These are phyloP conservation scores for Fusarium pseudonygamai DNA, from an alignment of 2,329 filamentous ascomycete species.

Conservation along the genomic window DNA sequence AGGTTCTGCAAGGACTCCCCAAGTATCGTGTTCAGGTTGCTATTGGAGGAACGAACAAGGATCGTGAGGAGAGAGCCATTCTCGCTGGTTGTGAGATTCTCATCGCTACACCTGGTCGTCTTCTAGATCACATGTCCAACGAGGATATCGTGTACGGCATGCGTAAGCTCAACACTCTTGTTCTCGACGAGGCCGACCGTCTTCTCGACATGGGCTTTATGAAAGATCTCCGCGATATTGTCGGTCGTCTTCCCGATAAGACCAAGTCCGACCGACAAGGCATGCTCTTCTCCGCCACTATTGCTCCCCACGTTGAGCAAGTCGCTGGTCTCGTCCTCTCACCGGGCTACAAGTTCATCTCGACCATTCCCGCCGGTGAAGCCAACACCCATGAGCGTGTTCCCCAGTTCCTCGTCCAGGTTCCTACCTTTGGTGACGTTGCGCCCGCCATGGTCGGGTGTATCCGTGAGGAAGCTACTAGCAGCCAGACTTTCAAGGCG, in stretches of 20 bases:
- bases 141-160: conserved; percentile 75
- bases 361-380: conserved; percentile 80
- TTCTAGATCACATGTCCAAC: conserved; percentile 81
- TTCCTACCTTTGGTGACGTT: conserved; percentile 77
- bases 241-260: conserved; percentile 74
- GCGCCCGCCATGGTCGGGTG: conserved; percentile 66
- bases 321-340: conserved; percentile 76
- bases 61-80: conserved; percentile 76
- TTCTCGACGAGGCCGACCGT: conserved; percentile 85
- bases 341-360: conserved; percentile 79
- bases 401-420: conserved; percentile 74
- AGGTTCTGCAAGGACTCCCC: conserved; percentile 76
- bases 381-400: conserved; percentile 79
- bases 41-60: conserved; percentile 81
- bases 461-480: conserved; percentile 57
- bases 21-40: conserved; percentile 80
- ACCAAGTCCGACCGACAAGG: conserved; percentile 69
- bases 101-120: conserved; percentile 81
- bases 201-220: conserved; percentile 88
- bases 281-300: conserved; percentile 87
- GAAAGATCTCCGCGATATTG: conserved; percentile 79
- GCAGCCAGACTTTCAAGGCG: conserved; percentile 74
- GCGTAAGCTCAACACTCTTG: conserved; percentile 76
- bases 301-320: conserved; percentile 80
- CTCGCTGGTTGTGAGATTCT: conserved; percentile 79